Evolutionary conservation across 2,329 filamentous ascomycete genomes (phyloP), one percentile per base, ranked within the genome.

Genomic region (Exophiala dermatitidis): DNA sequence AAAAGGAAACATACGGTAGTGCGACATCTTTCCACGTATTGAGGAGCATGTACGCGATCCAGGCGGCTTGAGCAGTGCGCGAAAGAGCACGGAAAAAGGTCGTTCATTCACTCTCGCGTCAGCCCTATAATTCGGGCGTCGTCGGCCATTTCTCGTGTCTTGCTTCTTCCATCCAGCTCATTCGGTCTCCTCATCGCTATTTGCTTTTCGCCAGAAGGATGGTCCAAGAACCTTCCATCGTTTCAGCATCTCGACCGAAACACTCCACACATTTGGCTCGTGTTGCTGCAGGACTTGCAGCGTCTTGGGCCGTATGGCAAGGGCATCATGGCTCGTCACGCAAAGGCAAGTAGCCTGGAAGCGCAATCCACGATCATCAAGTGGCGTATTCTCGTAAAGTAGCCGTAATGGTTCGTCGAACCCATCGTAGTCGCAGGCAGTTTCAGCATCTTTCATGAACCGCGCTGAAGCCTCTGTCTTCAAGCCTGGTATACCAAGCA

Each of bases 241-340:
- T 38, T 49, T 56, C 31, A 45, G 28, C 4, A 49, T 2, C 12
- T 46, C 43, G 3, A 45, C 40, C 3, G 38, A 30, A 19, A 56
- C 29, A 10, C 19, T 30, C 36, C 49, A 56, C 3, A 48, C 36
- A 36, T 43, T 40, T 2, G 37, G 36, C 33, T 54, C 44, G 33
- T 57, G 36, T 38, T 54, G 40, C 28, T 49, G 30, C 19, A 57
- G 4, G 43, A 54, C 44, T 8, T 32, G 43, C n/a, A 45, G n/a
- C 1, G 36, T 41, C 32, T 40, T 31, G 6, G 33, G 26, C 12
- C 42, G 28, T 6, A 10, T 12, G n/a, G 37, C 42, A 28, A 56
- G 33, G 5, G 28, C 7, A 4, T 46, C 38, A 38, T 45, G 30
- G 34, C 50, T 28, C 8, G 45, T 33, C 6, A 56, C 36, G 33